Evolutionary conservation across 352 stramenopile genomes (phyloP).

Genomic region (Pythium aquatile): DNA sequence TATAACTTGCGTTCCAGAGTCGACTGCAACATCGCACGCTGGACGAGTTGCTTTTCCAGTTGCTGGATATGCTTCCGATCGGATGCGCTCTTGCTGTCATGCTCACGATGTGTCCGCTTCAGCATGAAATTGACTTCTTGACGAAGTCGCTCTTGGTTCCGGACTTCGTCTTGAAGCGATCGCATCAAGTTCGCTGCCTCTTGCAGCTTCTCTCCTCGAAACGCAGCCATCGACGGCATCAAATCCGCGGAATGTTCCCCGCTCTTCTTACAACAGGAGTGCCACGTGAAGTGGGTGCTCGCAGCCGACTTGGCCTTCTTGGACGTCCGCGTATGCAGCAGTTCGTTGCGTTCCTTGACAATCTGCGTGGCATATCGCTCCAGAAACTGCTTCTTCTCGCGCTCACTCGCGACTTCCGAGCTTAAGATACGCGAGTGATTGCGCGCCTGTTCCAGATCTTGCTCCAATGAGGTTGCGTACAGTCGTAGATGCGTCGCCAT

Average conservation of each 20-base stretch:
- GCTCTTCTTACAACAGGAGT: conserved; percentile 83
- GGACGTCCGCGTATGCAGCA: conserved; percentile 45
- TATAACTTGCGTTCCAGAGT: conserved; percentile 71
- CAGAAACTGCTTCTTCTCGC: conserved; percentile 80
- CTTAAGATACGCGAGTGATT: conserved; percentile 55
- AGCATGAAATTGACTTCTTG: conserved; percentile 67
- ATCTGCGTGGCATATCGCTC: conserved; percentile 79
- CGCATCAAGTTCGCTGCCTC: conserved; percentile 49
- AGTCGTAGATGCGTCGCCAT: conserved; percentile 69
- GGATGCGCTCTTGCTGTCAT: conserved; percentile 59
- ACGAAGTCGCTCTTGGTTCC: conserved; percentile 59
- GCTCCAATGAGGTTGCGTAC: conserved; percentile 66
- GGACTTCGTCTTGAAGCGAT: conserved; percentile 53
- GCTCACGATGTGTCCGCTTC: conserved; percentile 69
- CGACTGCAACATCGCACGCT: conserved; percentile 59
- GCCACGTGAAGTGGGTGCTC: conserved; percentile 63
- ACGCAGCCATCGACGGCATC: conserved; percentile 65
- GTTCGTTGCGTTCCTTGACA: conserved; percentile 84
- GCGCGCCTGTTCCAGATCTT: conserved; percentile 75
- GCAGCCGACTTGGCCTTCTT: conserved; percentile 35
- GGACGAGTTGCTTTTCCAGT: conserved; percentile 71
- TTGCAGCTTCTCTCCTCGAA: conserved; percentile 75
- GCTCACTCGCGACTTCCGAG: conserved; percentile 45
- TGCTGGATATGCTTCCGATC: conserved; percentile 70
- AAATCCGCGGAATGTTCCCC: conserved; percentile 60